Percentiles rank a stretch among this genome's conserved stretches.
phyloP scores from a whole-genome alignment of 495 filamentous ascomycete genomes.

The Cryomyces minteri region DNA sequence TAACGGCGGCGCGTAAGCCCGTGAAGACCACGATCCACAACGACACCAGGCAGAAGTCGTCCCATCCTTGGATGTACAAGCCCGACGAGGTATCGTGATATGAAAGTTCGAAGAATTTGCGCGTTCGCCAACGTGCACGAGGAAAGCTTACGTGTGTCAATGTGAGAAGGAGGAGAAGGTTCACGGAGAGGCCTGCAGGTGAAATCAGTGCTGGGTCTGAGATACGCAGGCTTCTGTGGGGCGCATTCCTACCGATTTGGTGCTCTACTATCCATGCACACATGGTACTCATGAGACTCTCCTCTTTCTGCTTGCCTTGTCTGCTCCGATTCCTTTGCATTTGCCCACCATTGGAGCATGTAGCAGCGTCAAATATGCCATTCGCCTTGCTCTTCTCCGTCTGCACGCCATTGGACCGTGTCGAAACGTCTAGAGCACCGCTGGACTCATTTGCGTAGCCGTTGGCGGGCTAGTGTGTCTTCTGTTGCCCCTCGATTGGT shows the following conservation, averaged over 20 bases:
- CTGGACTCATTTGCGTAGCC: no score
- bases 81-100: conserved; percentile 53
- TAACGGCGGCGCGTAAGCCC: conserved; percentile 61
- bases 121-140: conserved; percentile 52
- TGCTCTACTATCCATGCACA: conserved; percentile 13
- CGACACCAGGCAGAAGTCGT: conserved; percentile 62
- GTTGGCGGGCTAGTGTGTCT: no score
- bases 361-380: no score
- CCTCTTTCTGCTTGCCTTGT: conserved; percentile 40
- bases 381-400: no score
- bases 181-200: conserved; percentile 50
- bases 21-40: conserved; percentile 76
- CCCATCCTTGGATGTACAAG: conserved; percentile 52
- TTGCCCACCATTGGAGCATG: no score
- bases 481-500: no score
- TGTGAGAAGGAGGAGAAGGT: conserved; percentile 56
- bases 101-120: conserved; percentile 71
- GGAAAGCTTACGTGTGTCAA: conserved; percentile 67
- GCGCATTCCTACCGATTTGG: conserved; percentile 11
- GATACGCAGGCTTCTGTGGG: neutral
- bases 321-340: conserved; percentile 21
- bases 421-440: no score
- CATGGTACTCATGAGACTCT: conserved; percentile 8
- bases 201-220: conserved; percentile 3
- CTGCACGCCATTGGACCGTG: no score